Base-by-base conservation (phyloP, 1,139 yeast genomes). In the Suhomyces wounanorum region DNA sequence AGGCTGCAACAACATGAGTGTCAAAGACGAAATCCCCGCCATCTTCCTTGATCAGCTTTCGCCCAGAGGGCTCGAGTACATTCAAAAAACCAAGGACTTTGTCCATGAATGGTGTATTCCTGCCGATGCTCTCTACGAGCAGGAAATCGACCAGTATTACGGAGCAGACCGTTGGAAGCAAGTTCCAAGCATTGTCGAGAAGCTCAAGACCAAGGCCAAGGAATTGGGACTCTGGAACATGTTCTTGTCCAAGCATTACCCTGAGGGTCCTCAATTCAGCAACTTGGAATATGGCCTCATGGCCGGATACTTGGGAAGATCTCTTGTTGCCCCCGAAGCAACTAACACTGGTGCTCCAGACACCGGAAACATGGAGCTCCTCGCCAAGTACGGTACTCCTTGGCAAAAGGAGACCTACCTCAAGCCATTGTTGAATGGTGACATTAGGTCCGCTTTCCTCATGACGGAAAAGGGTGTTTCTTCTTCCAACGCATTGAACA, bases 331-430 rank as follows among this genome's bases (percentile, higher is more conserved):
- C 1, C 84, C 89, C 2, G 87, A 82, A 61, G 86, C 82, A 26
- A 82, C 86, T 55, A 85, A 85, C 63, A 81, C 85, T 26, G 69
- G 67, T 49, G 89, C 89, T 8, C 90, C 90, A 14, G 90, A 85
- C 59, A 84, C 89, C n/a, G 90, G 90, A 8, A 84, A 85, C 61
- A 84, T 84, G 87, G 90, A 85, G 63, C 73, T 85, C 21, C 66
- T 85, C 55, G 87, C 87, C 36, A 77, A 78, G 56, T 84, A 81
- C 63, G 89, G 86, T 33, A 77, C 70, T 46, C 68, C 66, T 1
- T 69, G 65, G 51, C 90, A 85, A 58, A 81, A 81, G 66, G 61
- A 73, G 47, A 65, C 68, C 54, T 85, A 84, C 79, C 72, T 85
- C 56, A 65, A 65, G 50, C 88, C 88, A 5, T 72, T 85, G 57